phyloP scores from a whole-genome alignment of 768 basidiomycete species.

The Leccinellum rugosiceps region DNA sequence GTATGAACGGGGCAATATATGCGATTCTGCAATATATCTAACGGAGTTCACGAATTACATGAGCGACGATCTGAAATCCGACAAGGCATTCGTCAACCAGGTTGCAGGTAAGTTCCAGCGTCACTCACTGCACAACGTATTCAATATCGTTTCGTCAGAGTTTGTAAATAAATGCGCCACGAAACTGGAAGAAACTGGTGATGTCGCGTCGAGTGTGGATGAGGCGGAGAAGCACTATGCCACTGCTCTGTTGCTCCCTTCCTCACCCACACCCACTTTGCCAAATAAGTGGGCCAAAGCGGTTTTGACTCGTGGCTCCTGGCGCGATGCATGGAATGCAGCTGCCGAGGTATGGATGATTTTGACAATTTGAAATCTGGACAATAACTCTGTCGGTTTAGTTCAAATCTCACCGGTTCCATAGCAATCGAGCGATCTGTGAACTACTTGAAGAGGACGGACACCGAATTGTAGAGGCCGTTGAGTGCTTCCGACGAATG shows the following conservation, averaged over 20 bases:
- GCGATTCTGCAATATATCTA: neutral
- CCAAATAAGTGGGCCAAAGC: neutral
- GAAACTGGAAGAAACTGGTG: neutral
- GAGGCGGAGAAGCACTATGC: neutral
- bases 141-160: neutral
- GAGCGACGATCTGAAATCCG: neutral
- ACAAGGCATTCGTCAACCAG: neutral
- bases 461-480: neutral
- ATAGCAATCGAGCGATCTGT: neutral
- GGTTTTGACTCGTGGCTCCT: neutral
- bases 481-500: neutral
- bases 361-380: neutral
- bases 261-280: neutral
- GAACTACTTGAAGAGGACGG: neutral
- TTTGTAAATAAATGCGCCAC: neutral
- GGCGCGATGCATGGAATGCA: neutral
- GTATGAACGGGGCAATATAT: neutral
- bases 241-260: neutral
- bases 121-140: neutral
- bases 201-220: neutral
- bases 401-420: neutral
- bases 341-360: neutral
- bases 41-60: neutral
- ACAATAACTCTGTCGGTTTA: neutral
- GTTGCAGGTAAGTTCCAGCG: neutral